Base-by-base conservation (phyloP, 768 basidiomycete genomes). In the Erythrobasidium yunnanense region DNA sequence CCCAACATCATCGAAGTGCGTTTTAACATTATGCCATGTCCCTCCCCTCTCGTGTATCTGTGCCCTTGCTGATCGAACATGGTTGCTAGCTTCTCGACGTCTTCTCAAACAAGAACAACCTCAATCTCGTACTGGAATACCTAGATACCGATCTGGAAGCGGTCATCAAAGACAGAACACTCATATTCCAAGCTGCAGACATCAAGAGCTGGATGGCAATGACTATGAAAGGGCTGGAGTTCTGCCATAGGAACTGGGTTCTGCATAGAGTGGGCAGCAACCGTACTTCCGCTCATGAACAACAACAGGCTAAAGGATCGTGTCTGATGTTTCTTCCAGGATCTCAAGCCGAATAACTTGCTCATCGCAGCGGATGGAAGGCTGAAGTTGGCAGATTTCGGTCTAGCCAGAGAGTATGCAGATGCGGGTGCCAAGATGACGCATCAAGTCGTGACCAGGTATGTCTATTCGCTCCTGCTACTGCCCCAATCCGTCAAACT, bases 151-250 rank as follows among this genome's bases (percentile, higher is more conserved):
- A 99, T 77, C 81, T 99, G 32, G 95, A 99, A 78, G 89, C 89
- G 76, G 85, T 97, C 71, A 96, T 99, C 76, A 90, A 90, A 73
- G 92, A 99, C 76, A 82, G 88, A 46, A 81, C 85, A 1, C 84
- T 95, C 65, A 87, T 96, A 23, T 96, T 99, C 75, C 80, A 91
- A 32, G 87, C 89, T 2, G 89, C 88, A 0, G 95, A 99, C 76
- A 91, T 96, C 78, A 99, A 99, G 76, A 86, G 87, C 69, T 99
- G 95, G 93, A 89, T 95, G 83, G 87, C 88, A 11, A 97, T 97
- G 95, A 91, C 88, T 0, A 84, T 97, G 73, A 84, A 91, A 42
- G 95, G 95, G 1, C 80, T 99, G n/a, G 95, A 97, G 77, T 97
- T 95, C 75, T 96, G 95, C 71, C 95, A 99, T 74, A 79, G 92